Percentiles rank a stretch among this genome's conserved stretches.
These are phyloP conservation scores for Pseudocercospora musae DNA, from an alignment of 2,329 filamentous ascomycete species.

Conservation along the genomic window DNA sequence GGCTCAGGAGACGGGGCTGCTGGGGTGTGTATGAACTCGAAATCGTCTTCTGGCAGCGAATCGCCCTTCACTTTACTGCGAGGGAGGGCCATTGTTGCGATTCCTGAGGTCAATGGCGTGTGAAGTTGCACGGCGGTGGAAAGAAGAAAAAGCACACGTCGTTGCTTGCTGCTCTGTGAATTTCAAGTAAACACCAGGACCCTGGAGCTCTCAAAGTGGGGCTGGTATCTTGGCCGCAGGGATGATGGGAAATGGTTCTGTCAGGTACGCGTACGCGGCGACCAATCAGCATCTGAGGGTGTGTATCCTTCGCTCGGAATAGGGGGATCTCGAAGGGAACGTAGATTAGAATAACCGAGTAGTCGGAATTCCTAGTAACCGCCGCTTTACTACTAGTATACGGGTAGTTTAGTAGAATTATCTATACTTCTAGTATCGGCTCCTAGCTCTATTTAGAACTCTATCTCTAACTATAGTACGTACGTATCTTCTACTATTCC, in stretches of 20 bases:
- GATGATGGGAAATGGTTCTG: too few relatives aligned
- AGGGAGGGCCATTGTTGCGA: neutral
- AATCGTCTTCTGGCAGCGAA: constrained; percentile 49
- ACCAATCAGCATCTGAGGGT: too few relatives aligned
- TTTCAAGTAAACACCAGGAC: neutral
- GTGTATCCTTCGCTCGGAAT: too few relatives aligned
- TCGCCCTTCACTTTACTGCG: constrained; percentile 18
- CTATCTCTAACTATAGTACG: too few relatives aligned
- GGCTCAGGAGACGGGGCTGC: constrained; percentile 52
- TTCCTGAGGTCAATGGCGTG: neutral
- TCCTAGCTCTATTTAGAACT: too few relatives aligned
- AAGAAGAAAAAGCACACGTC: neutral
- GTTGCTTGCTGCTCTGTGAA: neutral
- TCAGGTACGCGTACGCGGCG: neutral
- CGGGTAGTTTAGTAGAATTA: too few relatives aligned
- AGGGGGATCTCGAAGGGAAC: too few relatives aligned
- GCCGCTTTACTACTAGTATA: too few relatives aligned
- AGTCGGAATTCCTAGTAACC: too few relatives aligned
- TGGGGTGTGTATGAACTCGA: constrained; percentile 67
- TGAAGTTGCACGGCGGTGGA: neutral
- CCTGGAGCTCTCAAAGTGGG: neutral
- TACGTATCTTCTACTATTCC: too few relatives aligned
- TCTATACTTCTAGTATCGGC: too few relatives aligned
- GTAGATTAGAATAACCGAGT: too few relatives aligned
- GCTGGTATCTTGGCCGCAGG: neutral